Evolutionary conservation across 2,329 filamentous ascomycete genomes (phyloP), one percentile per base, ranked within the genome.

Genomic region (Cucurbitaria berberidis): DNA sequence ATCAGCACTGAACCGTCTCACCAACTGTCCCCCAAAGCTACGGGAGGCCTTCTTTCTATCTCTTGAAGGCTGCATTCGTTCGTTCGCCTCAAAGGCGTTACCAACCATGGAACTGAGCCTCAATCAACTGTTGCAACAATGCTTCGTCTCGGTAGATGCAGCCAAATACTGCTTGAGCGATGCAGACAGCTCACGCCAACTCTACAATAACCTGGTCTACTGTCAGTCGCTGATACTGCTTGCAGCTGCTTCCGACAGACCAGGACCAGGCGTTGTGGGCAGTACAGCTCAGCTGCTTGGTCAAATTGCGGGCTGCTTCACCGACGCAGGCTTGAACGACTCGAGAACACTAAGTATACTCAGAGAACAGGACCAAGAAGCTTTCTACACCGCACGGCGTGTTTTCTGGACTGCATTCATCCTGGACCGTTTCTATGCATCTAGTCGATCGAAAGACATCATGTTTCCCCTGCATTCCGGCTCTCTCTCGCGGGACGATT

Each of bases 331-430:
- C 4, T 53, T 75, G 27, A 73, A 75, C 38, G 68, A 73, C 51
- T 48, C 62, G 3, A 66, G 68, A 29, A 60, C 61, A 1, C 43
- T 74, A 16, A 48, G 48, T 11, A 44, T 45, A 13, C 42, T 74
- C 8, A 67, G 67, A 41, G 67, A 73, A 10, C 70, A 73, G 42
- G 69, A 73, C 30, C 50, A 55, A 24, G 71, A 75, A 16, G 41
- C 58, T 7, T 72, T 64, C 24, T 61, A 72, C 8, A 59, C 64
- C 19, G 62, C 70, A 26, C 67, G 74, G 1, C 72, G 72, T 42
- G 63, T 73, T 1, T 75, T 74, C 47, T 75, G 72, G 72, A 61
- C 68, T 30, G 59, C 70, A 1, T 68, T 75, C 44, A 73, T 74
- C 26, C 36, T 75, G n/a, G 74, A 75, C 43, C 69, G 72, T 19